Percentiles rank a stretch among this genome's conserved stretches.
These are phyloP conservation scores for Sphagnum contortum DNA, from an alignment of 225 moss, liverwort and hornwort species.

Conservation along the genomic window DNA sequence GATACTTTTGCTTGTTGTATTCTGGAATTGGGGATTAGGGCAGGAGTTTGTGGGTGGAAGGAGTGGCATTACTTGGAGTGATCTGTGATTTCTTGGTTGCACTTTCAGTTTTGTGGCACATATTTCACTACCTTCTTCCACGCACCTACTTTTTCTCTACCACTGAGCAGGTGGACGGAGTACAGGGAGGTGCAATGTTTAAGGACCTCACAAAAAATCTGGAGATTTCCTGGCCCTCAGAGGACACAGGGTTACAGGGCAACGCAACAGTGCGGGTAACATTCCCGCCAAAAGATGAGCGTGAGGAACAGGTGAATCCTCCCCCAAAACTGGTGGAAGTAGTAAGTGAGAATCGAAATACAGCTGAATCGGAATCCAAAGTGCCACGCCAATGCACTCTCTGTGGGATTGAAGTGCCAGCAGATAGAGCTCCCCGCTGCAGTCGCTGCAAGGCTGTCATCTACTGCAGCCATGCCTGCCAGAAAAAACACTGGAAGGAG, in stretches of 20 bases:
- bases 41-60: too few relatives aligned
- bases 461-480: slow-evolving; percentile 48
- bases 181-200: slow-evolving; percentile 9
- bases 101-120: too few relatives aligned
- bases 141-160: too few relatives aligned
- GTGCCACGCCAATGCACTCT: slow-evolving; percentile 48
- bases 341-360: slow-evolving; percentile 7
- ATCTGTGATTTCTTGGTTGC: too few relatives aligned
- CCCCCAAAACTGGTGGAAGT: slow-evolving; percentile 42
- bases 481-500: slow-evolving; percentile 58
- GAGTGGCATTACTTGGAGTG: too few relatives aligned
- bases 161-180: not conserved
- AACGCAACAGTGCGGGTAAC: slow-evolving; percentile 37
- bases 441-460: slow-evolving; percentile 58
- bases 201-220: slow-evolving; percentile 39
- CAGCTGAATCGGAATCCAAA: slow-evolving; percentile 22
- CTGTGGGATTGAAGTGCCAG: slow-evolving; percentile 49
- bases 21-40: too few relatives aligned
- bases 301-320: slow-evolving; percentile 29
- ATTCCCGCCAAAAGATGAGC: slow-evolving; percentile 37
- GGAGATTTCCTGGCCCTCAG: slow-evolving; percentile 34
- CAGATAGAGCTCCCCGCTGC: slow-evolving; percentile 46
- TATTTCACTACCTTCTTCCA: too few relatives aligned
- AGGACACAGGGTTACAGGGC: slow-evolving; percentile 30
- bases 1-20: too few relatives aligned